These are phyloP conservation scores for Cubamyces lactineus DNA, from an alignment of 768 basidiomycete species.

Conservation along the genomic window DNA sequence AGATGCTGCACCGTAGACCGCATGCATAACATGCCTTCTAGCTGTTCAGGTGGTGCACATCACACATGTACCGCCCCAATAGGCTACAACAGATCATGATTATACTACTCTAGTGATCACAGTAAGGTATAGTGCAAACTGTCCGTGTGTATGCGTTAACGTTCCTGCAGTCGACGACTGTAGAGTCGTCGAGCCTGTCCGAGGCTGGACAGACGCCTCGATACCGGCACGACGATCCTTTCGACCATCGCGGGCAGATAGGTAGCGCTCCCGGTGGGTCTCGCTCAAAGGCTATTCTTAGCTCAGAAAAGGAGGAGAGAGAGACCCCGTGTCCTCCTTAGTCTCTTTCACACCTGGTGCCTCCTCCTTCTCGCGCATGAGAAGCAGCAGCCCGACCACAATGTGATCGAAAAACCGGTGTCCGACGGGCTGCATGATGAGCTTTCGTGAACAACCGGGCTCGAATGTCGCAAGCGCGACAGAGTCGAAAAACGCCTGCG, in stretches of 20 bases:
- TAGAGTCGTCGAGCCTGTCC: too few species aligned
- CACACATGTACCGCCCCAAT: not conserved
- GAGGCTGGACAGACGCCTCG: not conserved
- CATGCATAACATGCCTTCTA: conserved; percentile 5
- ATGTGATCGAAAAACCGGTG: conserved; percentile 30
- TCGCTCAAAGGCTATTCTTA: conserved; percentile 5
- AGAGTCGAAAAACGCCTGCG: conserved; percentile 23
- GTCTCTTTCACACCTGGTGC: conserved; percentile 7
- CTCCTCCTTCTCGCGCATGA: conserved; percentile 31
- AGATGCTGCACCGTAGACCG: not conserved
- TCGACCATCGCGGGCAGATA: not conserved
- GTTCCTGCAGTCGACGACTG: too few species aligned
- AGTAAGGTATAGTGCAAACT: not conserved
- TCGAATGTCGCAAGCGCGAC: conserved; percentile 26
- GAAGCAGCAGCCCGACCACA: conserved; percentile 26
- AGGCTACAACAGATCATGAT: too few species aligned
- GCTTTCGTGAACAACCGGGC: conserved; percentile 22
- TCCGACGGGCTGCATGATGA: conserved; percentile 28
- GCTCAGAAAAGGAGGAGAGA: not conserved
- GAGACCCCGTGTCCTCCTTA: conserved; percentile 1
- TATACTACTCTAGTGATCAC: not conserved
- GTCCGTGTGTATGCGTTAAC: not conserved
- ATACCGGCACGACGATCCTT: not conserved
- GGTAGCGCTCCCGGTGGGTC: not conserved
- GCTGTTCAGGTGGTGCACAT: not conserved